phyloP scores from a whole-genome alignment of 176 grass and related monocot genomes.

The Chloris gayana region DNA sequence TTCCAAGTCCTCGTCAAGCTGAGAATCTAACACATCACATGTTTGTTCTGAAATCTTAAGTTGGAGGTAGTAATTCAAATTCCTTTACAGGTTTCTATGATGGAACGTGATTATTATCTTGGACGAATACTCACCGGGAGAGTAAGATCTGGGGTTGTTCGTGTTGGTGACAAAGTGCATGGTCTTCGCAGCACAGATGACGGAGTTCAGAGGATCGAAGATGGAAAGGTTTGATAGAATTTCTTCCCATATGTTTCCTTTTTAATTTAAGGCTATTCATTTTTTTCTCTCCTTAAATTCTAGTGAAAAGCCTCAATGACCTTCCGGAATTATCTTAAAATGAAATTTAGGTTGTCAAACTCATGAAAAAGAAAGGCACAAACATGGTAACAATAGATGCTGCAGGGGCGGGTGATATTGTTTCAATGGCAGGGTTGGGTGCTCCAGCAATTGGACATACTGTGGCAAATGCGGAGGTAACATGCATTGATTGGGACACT shows the following conservation, averaged over 20 bases:
- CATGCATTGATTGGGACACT: conserved; percentile 26
- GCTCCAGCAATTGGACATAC: conserved; percentile 97
- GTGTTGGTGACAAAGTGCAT: conserved; percentile 89
- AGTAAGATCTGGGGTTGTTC: conserved; percentile 75
- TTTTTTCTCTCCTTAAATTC: conserved; percentile 26
- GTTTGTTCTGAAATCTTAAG: conserved; percentile 16
- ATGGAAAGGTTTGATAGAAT: conserved; percentile 78
- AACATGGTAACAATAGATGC: conserved; percentile 70
- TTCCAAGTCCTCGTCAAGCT: not conserved
- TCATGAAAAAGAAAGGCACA: conserved; percentile 99
- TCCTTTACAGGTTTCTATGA: conserved; percentile 91
- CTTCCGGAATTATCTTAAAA: conserved; percentile 31
- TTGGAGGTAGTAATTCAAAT: conserved; percentile 22
- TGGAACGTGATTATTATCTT: conserved; percentile 99
- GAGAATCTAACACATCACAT: not conserved
- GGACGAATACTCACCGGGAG: conserved; percentile 96
- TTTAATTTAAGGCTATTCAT: not conserved
- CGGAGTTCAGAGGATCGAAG: conserved; percentile 82
- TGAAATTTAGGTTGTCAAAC: conserved; percentile 73
- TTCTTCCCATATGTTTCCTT: conserved; percentile 1
- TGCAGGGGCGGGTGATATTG: conserved; percentile 95
- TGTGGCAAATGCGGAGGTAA: conserved; percentile 89
- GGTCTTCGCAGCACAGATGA: conserved; percentile 76
- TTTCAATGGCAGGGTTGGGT: conserved; percentile 96
- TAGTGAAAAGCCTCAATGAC: conserved; percentile 27